phyloP scores from a whole-genome alignment of 2,329 filamentous ascomycete species.

The Trematosphaeria pertusa region DNA sequence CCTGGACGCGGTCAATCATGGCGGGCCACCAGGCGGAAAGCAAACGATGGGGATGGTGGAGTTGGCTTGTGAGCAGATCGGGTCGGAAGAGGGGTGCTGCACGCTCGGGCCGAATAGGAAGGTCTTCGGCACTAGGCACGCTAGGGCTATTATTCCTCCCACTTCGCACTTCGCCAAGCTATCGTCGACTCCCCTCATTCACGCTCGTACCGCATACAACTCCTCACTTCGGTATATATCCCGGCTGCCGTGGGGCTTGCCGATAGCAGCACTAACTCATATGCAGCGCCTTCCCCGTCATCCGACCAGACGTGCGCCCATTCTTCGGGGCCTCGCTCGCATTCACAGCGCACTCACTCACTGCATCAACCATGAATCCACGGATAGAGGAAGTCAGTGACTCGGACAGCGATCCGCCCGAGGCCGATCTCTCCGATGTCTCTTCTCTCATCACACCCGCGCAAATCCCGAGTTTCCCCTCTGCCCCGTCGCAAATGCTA shows the following conservation, averaged over 20 bases:
- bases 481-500: conserved; percentile 40
- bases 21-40: too few species aligned
- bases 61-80: too few species aligned
- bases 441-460: conserved; percentile 62
- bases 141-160: too few species aligned
- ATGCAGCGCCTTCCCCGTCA: neutral
- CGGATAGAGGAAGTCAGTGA: conserved; percentile 93
- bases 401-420: conserved; percentile 72
- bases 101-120: neutral
- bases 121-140: neutral
- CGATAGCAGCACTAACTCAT: too few species aligned
- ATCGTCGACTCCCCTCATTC: too few species aligned
- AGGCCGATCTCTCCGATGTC: conserved; percentile 81
- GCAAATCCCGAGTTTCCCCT: conserved; percentile 37
- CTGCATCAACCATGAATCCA: conserved; percentile 60
- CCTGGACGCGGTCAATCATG: too few species aligned
- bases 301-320: neutral
- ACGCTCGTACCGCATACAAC: too few species aligned
- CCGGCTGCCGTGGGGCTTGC: too few species aligned
- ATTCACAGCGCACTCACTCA: conserved; percentile 43
- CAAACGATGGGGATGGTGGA: too few species aligned
- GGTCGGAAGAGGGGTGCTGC: too few species aligned
- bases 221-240: too few species aligned
- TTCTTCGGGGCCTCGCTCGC: neutral
- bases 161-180: too few species aligned